Evolutionary conservation across 352 stramenopile genomes (phyloP), one percentile per base, ranked within the genome.

Genomic region (Phytophthora chlamydospora): DNA sequence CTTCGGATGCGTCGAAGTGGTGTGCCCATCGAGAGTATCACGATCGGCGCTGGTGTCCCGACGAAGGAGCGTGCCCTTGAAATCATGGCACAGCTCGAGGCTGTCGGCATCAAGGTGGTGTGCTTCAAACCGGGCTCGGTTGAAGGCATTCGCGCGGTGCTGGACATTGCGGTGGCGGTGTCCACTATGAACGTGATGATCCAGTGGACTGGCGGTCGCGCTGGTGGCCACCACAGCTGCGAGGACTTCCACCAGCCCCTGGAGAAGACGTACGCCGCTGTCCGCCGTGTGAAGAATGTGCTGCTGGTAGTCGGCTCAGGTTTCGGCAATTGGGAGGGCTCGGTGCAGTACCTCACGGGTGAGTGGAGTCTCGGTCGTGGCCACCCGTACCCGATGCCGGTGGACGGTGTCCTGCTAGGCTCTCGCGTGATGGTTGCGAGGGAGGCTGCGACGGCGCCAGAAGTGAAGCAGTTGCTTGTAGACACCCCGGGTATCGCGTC

Each of bases 381-480:
- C 1, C 57, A 78, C 35, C 19, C 70, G 9, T 44, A 71, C 38
- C 87, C 83, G 68, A 95, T 96, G 87, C 89, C 89, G 13, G 75
- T 71, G 4, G 88, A 96, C 43, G 88, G 73, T 63, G 92, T 96
- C 45, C 67, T 97, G 11, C 36, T 97, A 10, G 89, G 72, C 27
- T 96, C 86, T 24, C 84, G 89, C 31, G 75, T 95, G 13, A 95
- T 97, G 85, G 86, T 93, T 24, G 86, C 88, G 5, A 91, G 91
- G 61, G 87, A 97, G 66, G 87, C 89, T 14, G 80, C 89, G 19
- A 97, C 89, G 0, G 83, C 84, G 1, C 71, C 70, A 1, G 84
- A 91, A 39, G 86, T 97, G 9, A 97, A 96, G 74, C 69, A 91
- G 61, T 58, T 97, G 16, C 74, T 97, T 6, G 89, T 96, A 6